These are phyloP conservation scores for Saccharomyces hybrid DNA, from an alignment of 1,139 yeast species.

Conservation along the genomic window DNA sequence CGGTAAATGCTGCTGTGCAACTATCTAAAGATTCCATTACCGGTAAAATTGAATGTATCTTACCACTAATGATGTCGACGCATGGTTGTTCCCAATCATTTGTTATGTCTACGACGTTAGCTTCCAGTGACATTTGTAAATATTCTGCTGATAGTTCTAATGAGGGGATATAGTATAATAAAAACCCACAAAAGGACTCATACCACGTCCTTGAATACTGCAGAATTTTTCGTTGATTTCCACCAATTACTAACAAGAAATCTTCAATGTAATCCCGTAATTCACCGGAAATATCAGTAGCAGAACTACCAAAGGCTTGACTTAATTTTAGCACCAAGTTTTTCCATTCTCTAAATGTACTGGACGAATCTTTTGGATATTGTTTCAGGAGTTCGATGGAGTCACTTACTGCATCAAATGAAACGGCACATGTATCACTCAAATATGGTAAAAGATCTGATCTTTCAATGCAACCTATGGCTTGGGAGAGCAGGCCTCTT, in stretches of 20 bases:
- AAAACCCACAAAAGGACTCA: conserved; percentile 56
- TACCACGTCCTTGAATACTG: conserved; percentile 49
- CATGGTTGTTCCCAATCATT: conserved; percentile 57
- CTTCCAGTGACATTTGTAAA: conserved; percentile 30
- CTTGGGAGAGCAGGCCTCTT: conserved; percentile 58
- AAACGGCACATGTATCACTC: conserved; percentile 17
- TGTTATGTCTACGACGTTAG: conserved; percentile 36
- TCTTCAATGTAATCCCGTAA: conserved; percentile 26
- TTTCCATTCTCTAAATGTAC: conserved; percentile 35
- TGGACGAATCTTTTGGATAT: conserved; percentile 31
- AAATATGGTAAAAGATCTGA: conserved; percentile 26
- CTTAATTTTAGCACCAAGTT: conserved; percentile 24
- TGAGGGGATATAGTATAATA: conserved; percentile 57
- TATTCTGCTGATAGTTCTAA: conserved; percentile 40
- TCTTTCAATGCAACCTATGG: conserved; percentile 41
- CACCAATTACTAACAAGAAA: conserved; percentile 23
- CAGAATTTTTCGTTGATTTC: conserved; percentile 25
- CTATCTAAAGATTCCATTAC: conserved; percentile 56
- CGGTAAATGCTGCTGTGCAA: conserved; percentile 59
- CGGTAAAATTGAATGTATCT: conserved; percentile 52
- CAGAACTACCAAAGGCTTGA: conserved; percentile 22
- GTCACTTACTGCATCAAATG: conserved; percentile 41
- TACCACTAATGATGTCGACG: conserved; percentile 50
- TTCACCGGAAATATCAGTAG: conserved; percentile 20
- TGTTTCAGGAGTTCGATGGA: conserved; percentile 33